Percentiles rank a stretch among this genome's conserved stretches.
phyloP scores from a whole-genome alignment of 2,329 filamentous ascomycete species.

The Botrytis paeoniae region DNA sequence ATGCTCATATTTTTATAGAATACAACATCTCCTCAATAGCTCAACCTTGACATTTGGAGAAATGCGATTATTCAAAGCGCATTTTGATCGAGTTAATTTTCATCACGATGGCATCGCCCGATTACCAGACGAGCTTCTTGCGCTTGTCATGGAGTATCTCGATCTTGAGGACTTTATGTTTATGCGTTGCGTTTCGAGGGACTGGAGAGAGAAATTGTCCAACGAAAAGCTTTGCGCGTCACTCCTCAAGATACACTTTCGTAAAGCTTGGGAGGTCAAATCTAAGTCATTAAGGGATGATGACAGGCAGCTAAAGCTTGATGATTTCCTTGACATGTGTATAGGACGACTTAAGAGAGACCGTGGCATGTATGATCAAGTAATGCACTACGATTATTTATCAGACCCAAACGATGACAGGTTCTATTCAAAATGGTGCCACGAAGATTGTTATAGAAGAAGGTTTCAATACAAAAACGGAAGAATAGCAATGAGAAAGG shows the following conservation, averaged over 20 bases:
- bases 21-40: constrained; percentile 3
- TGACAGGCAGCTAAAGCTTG: background rate
- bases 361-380: background rate
- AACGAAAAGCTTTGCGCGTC: constrained; percentile 23
- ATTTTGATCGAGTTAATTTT: constrained; percentile 18
- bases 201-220: constrained; percentile 29
- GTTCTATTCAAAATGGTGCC: background rate
- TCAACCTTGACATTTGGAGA: constrained; percentile 8
- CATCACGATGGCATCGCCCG: constrained; percentile 5
- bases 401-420: background rate
- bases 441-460: background rate
- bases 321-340: background rate
- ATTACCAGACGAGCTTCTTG: constrained; percentile 30
- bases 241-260: constrained; percentile 27
- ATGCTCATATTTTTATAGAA: background rate
- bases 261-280: constrained; percentile 5
- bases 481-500: background rate
- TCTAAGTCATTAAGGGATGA: background rate
- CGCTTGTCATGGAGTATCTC: constrained; percentile 25
- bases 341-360: background rate
- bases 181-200: constrained; percentile 27
- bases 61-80: background rate
- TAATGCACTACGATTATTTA: background rate
- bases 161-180: constrained; percentile 29
- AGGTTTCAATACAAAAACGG: constrained; percentile 2